Evolutionary conservation across 1,284 basidiomycete species (phyloP), one percentile per base, ranked within the genome.

Genomic region (Sanghuangporus weigelae): DNA sequence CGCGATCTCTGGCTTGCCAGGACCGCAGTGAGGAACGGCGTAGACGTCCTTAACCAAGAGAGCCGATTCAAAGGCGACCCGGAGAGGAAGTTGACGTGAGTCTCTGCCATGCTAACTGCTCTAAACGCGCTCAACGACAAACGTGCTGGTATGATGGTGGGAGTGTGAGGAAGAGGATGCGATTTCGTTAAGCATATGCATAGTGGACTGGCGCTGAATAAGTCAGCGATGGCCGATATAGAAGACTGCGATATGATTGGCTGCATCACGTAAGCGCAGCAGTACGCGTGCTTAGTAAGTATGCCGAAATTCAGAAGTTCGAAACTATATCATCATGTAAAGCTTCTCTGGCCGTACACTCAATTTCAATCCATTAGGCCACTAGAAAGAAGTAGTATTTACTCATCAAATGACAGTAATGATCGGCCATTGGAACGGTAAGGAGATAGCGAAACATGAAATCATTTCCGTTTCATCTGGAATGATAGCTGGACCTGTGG

Each of bases 1-100:
- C 82, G 80, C 2, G 92, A 83, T 7, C 82, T 70, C 0, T 85
- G 81, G 14, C 84, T 79, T 19, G 72, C 71, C 40, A 88, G 76
- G 69, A 92, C 79, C 12, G 84, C 78, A 67, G 91, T 92, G 51
- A 96, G 78, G 72, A 92, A 90, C 4, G 81, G 72, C 19, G 85
- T 81, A 6, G 89, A 90, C 19, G 86, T 77, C 35, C 94, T 83
- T 62, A 95, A 80, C 89, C 93, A 96, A 0, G 92, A 89, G 31
- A 96, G 80, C 40, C 94, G 86, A 74, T 96, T 96, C 46, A 95
- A 78, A 16, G 92, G 90, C 14, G 89, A 90, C 57, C 92, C 92
- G 57, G 85, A 80, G 70, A 89, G 85, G 77, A 87, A 86, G 73
- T 90, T 90, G 67, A 81, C 70, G 68, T 72, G 72, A 39, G 63